phyloP scores from a whole-genome alignment of 2,329 filamentous ascomycete species.

The Mollisia scopiformis region DNA sequence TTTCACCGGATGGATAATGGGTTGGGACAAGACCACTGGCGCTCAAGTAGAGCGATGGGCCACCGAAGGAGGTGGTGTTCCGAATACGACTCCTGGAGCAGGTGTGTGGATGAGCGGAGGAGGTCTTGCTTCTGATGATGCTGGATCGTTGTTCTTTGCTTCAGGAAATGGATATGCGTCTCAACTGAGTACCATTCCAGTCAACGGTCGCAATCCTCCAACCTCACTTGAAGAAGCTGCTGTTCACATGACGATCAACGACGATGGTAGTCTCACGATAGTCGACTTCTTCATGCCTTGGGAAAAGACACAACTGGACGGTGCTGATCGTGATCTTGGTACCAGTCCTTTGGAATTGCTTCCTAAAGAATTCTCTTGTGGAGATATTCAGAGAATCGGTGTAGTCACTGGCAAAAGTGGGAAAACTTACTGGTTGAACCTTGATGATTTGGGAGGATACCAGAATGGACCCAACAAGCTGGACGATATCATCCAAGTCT shows the following conservation, averaged over 20 bases:
- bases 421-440: conserved; percentile 52
- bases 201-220: conserved; percentile 47
- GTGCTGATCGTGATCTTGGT: conserved; percentile 52
- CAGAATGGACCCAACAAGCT: conserved; percentile 46
- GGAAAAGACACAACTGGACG: conserved; percentile 52
- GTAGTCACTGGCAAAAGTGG: conserved; percentile 52
- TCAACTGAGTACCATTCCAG: conserved; percentile 46
- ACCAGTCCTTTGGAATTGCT: conserved; percentile 48
- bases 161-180: conserved; percentile 53
- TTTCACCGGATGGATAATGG: conserved; percentile 53
- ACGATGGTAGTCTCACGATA: conserved; percentile 45
- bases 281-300: conserved; percentile 55
- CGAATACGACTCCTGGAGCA: conserved; percentile 42
- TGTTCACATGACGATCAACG: conserved; percentile 50
- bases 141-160: conserved; percentile 49
- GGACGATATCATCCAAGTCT: conserved; percentile 47
- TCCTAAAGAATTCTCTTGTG: conserved; percentile 47
- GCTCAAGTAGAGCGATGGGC: conserved; percentile 46
- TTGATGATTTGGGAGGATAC: conserved; percentile 53
- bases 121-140: conserved; percentile 49
- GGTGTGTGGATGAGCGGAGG: conserved; percentile 55
- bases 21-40: conserved; percentile 50
- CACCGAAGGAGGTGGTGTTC: conserved; percentile 46
- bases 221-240: conserved; percentile 51
- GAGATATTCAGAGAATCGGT: conserved; percentile 48